Conservation (phyloP, 306 rosid species). For the Psophocarpus tetragonolobus region DNA sequence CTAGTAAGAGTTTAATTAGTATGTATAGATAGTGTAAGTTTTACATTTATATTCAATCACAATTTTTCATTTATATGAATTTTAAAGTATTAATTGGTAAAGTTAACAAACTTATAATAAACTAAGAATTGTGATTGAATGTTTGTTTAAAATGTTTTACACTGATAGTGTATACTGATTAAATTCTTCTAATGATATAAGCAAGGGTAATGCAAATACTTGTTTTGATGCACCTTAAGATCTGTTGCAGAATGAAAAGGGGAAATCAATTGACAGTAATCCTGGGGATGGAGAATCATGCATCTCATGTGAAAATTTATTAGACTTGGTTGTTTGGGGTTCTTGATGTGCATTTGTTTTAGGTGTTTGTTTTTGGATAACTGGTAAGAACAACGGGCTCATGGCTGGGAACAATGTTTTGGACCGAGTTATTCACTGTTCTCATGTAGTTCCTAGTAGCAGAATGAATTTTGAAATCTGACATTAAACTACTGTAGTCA, state of each 20-base stretch:
- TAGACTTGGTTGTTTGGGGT: background rate
- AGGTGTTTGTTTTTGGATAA: background rate
- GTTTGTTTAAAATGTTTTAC: too few species aligned
- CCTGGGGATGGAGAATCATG: background rate
- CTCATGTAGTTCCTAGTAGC: background rate
- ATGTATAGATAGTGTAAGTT: too few species aligned
- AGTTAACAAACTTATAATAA: too few species aligned
- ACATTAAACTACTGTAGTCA: background rate
- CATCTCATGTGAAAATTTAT: background rate
- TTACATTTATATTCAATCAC: too few species aligned
- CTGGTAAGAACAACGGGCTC: constrained; percentile 6
- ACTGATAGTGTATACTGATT: too few species aligned
- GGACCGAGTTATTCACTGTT: background rate
- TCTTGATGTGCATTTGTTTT: background rate
- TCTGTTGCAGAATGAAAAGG: constrained; percentile 1
- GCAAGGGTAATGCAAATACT: background rate
- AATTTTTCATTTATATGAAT: too few species aligned
- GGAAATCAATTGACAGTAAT: background rate
- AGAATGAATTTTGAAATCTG: constrained; percentile 1
- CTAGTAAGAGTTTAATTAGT: too few species aligned
- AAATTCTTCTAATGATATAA: too few species aligned
- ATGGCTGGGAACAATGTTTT: background rate
- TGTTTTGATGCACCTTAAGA: constrained; percentile 15
- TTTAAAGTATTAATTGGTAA: too few species aligned
- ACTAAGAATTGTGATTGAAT: too few species aligned